Percentiles rank a stretch among this genome's conserved stretches.
These are phyloP conservation scores for Pichia cactophila DNA, from an alignment of 1,139 yeast genomes.

Conservation along the genomic window DNA sequence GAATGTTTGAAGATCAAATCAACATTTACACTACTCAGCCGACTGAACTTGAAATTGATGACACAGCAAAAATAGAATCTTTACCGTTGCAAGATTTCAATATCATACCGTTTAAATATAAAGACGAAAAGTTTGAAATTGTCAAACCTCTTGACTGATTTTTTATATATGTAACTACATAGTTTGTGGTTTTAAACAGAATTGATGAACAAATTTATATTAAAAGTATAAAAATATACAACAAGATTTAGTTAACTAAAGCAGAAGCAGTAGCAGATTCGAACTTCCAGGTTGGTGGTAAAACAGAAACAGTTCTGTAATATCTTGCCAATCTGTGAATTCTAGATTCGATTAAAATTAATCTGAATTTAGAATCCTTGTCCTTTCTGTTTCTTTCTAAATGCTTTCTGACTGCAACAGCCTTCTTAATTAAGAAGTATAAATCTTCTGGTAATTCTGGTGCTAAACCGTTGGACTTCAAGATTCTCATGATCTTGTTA, in stretches of 20 bases:
- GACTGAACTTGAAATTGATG: constrained; percentile 6
- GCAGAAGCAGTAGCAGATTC: constrained; percentile 99
- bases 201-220: not conserved
- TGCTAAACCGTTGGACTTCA: constrained; percentile 98
- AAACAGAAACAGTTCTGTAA: constrained; percentile 98
- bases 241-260: constrained; percentile 75
- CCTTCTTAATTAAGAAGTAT: constrained; percentile 98
- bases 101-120: constrained; percentile 34
- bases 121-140: constrained; percentile 35
- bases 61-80: constrained; percentile 12
- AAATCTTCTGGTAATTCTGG: constrained; percentile 99
- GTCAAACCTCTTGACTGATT: constrained; percentile 30
- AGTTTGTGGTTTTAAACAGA: not conserved
- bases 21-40: constrained; percentile 7
- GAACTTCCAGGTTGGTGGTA: constrained; percentile 99
- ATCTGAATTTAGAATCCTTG: constrained; percentile 99
- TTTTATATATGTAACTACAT: constrained; percentile 7
- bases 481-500: constrained; percentile 99
- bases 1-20: constrained; percentile 2
- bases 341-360: constrained; percentile 99
- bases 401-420: constrained; percentile 99
- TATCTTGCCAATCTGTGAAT: constrained; percentile 99
- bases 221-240: constrained; percentile 1
- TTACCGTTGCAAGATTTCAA: constrained; percentile 19
- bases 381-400: constrained; percentile 99